Evolutionary conservation across 164 flowering plant species (phyloP), one percentile per base, ranked within the genome.

Genomic region (Aristolochia californica): DNA sequence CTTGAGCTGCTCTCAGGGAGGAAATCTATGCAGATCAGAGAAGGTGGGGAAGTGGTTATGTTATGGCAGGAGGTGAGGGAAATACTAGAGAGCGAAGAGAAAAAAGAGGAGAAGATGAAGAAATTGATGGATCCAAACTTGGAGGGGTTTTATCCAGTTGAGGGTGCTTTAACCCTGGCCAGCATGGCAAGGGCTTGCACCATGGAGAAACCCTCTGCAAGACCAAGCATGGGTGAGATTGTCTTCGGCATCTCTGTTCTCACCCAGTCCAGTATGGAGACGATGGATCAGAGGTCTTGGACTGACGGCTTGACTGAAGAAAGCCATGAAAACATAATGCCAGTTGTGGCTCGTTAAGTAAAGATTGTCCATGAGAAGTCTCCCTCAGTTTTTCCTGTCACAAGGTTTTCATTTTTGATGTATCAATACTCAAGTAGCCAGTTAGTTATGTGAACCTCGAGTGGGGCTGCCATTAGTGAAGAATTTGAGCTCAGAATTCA

Each of bases 201-300:
- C 2, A 53, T 55, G 60, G 87, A 83, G 57, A 77, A 67, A 48
- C 50, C 85, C 5, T 62, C 70, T n/a, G 68, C 68, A 1, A 75
- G 87, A 69, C 88, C 88, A 45, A 76, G 71, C 71, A 80, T 80
- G 84, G 69, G 62, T 26, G 93, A 85, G 61, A 68, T 83, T 38
- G 93, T 78, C 47, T 80, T 81, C 43, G 75, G 62, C 59, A 77
- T 85, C 43, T 71, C 82, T 26, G 75, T 85, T 59, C 85, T 85
- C 21, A 45, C 67, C 25, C 83, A 85, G 52, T 62, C 82, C 60
- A 71, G 70, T 54, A 27, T 68, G 26, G 75, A 69, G 47, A 44
- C 73, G 49, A 40, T 64, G 20, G 82, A 82, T 2, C 40, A 34
- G 40, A 57, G 65, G 53, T 75, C 84, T 26, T 83, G 76, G 79